phyloP scores from a whole-genome alignment of 305 asterid species.

The Lippia alba region DNA sequence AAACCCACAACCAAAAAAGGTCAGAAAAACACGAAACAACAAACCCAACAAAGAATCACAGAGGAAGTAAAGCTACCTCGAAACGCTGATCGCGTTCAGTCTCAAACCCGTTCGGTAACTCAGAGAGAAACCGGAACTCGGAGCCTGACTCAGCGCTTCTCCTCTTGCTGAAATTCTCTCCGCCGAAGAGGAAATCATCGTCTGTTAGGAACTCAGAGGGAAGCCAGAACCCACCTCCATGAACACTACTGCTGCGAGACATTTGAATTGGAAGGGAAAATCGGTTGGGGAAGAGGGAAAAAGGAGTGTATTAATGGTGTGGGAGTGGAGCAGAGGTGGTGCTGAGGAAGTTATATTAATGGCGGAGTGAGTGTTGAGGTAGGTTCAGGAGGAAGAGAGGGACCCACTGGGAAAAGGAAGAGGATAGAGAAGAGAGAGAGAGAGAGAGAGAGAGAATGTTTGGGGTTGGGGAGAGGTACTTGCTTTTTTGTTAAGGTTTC shows the following conservation, averaged over 20 bases:
- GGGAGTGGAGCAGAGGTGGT: conserved; percentile 28
- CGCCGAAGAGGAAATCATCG: conserved; percentile 40
- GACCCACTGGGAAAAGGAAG: conserved; percentile 22
- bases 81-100: conserved; percentile 37
- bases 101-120: conserved; percentile 48
- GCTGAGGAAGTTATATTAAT: conserved; percentile 51
- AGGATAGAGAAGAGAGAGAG: conserved; percentile 6
- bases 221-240: conserved; percentile 53
- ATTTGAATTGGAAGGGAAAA: conserved; percentile 20
- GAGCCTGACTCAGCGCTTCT: conserved; percentile 23
- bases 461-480: too few relatives aligned
- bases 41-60: neutral
- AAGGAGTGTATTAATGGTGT: conserved; percentile 1
- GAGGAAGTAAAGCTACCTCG: conserved; percentile 38
- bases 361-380: conserved; percentile 8
- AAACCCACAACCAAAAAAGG: neutral
- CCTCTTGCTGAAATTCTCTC: conserved; percentile 30
- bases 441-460: conserved; percentile 28
- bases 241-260: conserved; percentile 33
- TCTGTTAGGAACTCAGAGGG: conserved; percentile 53
- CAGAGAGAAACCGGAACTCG: conserved; percentile 50
- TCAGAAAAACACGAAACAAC: too few relatives aligned
- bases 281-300: neutral
- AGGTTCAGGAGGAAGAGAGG: conserved; percentile 29
- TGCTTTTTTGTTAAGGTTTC: conserved; percentile 48